Conservation (phyloP, 441 rosid species). For the Erodium chrysanthum region DNA sequence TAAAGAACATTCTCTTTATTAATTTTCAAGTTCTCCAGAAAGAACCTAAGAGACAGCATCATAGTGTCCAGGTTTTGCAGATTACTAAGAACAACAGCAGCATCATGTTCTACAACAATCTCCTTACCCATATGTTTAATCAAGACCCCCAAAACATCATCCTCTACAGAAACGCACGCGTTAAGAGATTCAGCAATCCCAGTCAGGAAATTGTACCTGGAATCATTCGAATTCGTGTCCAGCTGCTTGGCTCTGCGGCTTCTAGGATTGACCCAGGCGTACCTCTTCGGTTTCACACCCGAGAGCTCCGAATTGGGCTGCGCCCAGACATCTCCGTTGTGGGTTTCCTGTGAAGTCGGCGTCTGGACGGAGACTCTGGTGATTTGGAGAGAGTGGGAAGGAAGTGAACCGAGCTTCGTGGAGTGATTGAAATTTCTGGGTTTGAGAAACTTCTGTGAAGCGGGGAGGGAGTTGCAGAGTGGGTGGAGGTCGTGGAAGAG, state of each 20-base stretch:
- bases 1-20: conserved; percentile 50
- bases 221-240: conserved; percentile 43
- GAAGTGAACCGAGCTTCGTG: conserved; percentile 19
- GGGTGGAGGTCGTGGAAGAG: conserved; percentile 33
- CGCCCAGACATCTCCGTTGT: neutral
- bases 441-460: conserved; percentile 22
- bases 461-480: conserved; percentile 27
- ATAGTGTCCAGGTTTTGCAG: conserved; percentile 63
- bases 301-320: conserved; percentile 11
- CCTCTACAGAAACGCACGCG: conserved; percentile 31
- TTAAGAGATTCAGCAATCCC: conserved; percentile 49
- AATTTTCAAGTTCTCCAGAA: conserved; percentile 33
- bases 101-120: conserved; percentile 54
- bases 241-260: conserved; percentile 65
- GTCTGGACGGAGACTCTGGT: conserved; percentile 43
- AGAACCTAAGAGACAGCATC: conserved; percentile 39
- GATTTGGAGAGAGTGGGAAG: conserved; percentile 26
- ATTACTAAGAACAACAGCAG: conserved; percentile 64
- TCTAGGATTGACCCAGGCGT: conserved; percentile 73
- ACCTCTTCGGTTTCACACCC: conserved; percentile 27
- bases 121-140: conserved; percentile 35
- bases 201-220: conserved; percentile 59
- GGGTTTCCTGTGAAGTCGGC: conserved; percentile 26
- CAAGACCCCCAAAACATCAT: conserved; percentile 32
- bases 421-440: conserved; percentile 23